Evolutionary conservation across 2,329 filamentous ascomycete genomes (phyloP), one percentile per base, ranked within the genome.

Genomic region (Hymenoscyphus linearis): DNA sequence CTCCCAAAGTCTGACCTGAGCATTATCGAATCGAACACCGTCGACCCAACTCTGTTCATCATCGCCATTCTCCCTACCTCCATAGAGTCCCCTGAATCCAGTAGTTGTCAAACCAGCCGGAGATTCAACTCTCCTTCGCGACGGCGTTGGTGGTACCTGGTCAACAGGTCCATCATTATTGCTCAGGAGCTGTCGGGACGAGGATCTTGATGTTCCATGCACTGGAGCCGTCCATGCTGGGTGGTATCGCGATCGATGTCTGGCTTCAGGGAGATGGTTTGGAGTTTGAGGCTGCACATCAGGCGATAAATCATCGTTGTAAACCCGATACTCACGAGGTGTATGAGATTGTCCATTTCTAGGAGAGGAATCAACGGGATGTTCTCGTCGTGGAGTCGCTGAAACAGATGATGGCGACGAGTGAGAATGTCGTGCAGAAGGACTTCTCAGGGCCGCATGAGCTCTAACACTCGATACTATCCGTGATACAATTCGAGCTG

Each of bases 241-340:
- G 14, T 72, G 70, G 36, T 78, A 71, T 35, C 75, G 76, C 59
- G 78, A 79, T 57, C 72, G 76, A 64, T 81, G 79, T 12, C 78
- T 76, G 55, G 77, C 74, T 68, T 80, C 80, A 1, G 80, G 78
- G n/a, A 82, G 67, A 59, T 81, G 76, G 52, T 74, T 73, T 25
- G 80, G 79, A 12, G 81, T 82, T 66, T 79, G 79, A n/a, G 80
- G 79, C 63, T 82, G 80, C 10, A 69, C 71, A 4, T 72, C 72
- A 25, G 78, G 73, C 7, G 79, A 75, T 53, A 78, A 60, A 26
- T 70, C 70, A 64, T 83, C 80, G 62, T 81, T 75, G 63, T 83
- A 82, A 27, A 83, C 72, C 25, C 69, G 70, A 55, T 80, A 67
- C 16, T 31, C 57, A 35, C 65, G 63, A 25, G 69, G 70, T 4